Evolutionary conservation across 805 yeast species (phyloP).

Genomic region (Scheffersomyces spartinae): DNA sequence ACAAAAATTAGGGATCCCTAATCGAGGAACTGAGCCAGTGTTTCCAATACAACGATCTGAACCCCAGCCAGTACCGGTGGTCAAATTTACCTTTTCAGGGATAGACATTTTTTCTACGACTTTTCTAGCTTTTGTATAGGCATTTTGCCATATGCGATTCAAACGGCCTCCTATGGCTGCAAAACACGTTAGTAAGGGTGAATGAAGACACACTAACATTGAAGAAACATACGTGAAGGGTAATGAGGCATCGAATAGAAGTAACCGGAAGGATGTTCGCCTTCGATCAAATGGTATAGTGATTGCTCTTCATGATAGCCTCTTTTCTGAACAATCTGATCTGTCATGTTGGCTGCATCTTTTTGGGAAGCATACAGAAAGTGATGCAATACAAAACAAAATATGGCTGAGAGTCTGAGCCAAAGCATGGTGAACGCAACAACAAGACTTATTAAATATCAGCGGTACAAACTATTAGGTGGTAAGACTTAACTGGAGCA

Average conservation of each 20-base stretch:
- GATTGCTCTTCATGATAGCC: conserved; percentile 23
- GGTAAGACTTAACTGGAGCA: too few relatives aligned
- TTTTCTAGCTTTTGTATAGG: conserved; percentile 43
- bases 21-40: conserved; percentile 45
- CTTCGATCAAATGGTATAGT: conserved; percentile 14
- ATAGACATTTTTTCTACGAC: conserved; percentile 46
- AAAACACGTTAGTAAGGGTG: conserved; percentile 3
- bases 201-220: not conserved
- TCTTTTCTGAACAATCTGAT: conserved; percentile 7
- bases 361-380: too few relatives aligned
- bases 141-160: conserved; percentile 43
- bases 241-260: conserved; percentile 19
- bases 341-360: conserved; percentile 2
- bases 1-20: conserved; percentile 44
- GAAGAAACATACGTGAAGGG: conserved; percentile 25
- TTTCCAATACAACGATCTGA: conserved; percentile 53
- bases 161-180: conserved; percentile 35
- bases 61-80: conserved; percentile 57
- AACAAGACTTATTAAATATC: not conserved
- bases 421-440: not conserved
- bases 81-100: conserved; percentile 48
- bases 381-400: not conserved
- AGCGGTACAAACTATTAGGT: conserved; percentile 1
- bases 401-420: not conserved
- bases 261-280: conserved; percentile 15